Conservation (phyloP, 2,329 filamentous ascomycete genomes). For the Fusarium mundagurra region DNA sequence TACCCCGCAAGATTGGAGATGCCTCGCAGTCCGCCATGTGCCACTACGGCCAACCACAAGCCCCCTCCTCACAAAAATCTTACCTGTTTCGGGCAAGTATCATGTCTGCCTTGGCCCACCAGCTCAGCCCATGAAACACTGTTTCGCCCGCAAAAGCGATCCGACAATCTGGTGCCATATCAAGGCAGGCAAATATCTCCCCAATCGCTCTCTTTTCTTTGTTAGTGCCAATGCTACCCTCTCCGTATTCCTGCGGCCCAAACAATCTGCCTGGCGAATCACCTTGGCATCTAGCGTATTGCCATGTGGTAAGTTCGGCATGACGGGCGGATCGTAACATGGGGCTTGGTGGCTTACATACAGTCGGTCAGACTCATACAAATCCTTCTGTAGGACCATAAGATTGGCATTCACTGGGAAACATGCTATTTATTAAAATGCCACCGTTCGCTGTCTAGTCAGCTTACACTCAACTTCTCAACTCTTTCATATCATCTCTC, state of each 20-base stretch:
- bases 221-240: too few species aligned
- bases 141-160: not conserved
- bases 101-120: conserved; percentile 1
- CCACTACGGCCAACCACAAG: not conserved
- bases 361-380: not conserved
- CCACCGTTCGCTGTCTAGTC: not conserved
- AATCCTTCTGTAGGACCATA: not conserved
- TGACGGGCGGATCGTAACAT: not conserved
- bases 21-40: conserved; percentile 1
- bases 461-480: not conserved
- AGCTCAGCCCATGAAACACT: not conserved
- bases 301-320: not conserved
- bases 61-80: not conserved
- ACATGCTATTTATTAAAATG: conserved; percentile 2
- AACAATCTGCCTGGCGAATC: not conserved
- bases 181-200: not conserved
- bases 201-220: not conserved
- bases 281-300: not conserved
- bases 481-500: not conserved
- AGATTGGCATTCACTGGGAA: not conserved
- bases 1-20: conserved; percentile 11
- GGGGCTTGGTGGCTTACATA: not conserved
- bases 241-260: not conserved
- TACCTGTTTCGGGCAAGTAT: not conserved
- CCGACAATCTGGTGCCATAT: not conserved